These are phyloP conservation scores for Kwoniella bestiolae DNA, from an alignment of 768 basidiomycete species.

Conservation along the genomic window DNA sequence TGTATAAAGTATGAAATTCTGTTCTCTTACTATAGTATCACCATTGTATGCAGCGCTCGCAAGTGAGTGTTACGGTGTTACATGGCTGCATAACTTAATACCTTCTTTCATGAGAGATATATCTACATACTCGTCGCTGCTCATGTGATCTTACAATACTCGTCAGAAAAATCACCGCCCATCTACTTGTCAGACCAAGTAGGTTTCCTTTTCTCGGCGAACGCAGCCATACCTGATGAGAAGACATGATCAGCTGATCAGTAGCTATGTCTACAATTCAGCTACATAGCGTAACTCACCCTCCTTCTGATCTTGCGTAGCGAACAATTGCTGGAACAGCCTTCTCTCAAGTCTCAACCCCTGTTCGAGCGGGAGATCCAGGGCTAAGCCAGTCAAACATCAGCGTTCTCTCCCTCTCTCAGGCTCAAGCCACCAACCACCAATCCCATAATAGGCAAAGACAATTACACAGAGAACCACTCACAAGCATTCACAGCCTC, in stretches of 20 bases:
- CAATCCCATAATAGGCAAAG: no score
- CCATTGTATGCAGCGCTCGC: no score
- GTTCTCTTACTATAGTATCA: background rate
- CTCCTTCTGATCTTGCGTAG: conserved; percentile 93
- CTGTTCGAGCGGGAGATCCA: conserved; percentile 77
- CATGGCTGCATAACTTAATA: no score
- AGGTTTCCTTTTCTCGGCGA: conserved; percentile 89
- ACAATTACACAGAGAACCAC: conserved; percentile 9
- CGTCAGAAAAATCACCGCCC: no score
- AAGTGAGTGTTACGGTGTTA: no score
- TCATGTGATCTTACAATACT: no score
- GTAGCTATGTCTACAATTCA: background rate
- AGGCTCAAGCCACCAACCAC: no score
- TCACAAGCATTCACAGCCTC: conserved; percentile 89
- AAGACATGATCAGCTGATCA: conserved; percentile 9
- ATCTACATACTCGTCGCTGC: no score
- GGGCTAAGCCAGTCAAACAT: conserved; percentile 69
- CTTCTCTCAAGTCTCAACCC: conserved; percentile 86
- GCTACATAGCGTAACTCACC: conserved; percentile 62
- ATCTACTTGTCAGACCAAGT: conserved; percentile 71
- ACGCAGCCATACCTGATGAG: conserved; percentile 83
- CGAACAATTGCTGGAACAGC: conserved; percentile 88
- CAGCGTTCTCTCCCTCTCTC: no score
- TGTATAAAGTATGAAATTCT: background rate
- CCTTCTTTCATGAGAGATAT: no score